These are phyloP conservation scores for Flaveria linearis DNA, from an alignment of 129 eudicot species.

Conservation along the genomic window DNA sequence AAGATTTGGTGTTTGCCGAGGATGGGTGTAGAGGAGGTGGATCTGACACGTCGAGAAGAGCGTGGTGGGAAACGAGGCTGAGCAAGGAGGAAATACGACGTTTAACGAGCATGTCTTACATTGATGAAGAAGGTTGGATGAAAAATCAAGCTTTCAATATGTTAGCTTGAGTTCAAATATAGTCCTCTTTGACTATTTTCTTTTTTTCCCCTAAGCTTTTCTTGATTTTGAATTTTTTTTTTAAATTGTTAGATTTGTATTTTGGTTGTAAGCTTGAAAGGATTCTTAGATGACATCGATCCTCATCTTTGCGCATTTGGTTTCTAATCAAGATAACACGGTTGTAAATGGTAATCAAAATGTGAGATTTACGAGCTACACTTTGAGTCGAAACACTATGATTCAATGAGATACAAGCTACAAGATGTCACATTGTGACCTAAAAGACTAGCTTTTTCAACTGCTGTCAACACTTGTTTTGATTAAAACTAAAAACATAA, in stretches of 20 bases:
- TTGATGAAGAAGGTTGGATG: slow-evolving; percentile 70
- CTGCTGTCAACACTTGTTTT: background rate
- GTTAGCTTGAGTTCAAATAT: slow-evolving; percentile 17
- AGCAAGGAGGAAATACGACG: slow-evolving; percentile 26
- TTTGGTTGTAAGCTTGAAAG: slow-evolving; percentile 14
- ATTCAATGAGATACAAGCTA: background rate
- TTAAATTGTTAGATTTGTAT: slow-evolving; percentile 20
- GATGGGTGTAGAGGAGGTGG: slow-evolving; percentile 53
- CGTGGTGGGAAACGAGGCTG: slow-evolving; percentile 50
- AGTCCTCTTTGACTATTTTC: background rate
- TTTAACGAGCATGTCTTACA: slow-evolving; percentile 47
- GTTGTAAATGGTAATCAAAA: background rate
- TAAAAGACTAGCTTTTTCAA: background rate
- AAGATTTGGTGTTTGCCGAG: slow-evolving; percentile 55
- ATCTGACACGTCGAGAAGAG: slow-evolving; percentile 40
- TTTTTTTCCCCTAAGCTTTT: background rate
- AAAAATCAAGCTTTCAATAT: slow-evolving; percentile 39
- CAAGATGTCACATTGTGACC: background rate
- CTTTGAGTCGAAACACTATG: background rate
- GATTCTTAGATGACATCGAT: background rate
- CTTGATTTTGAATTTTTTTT: background rate
- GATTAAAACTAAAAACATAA: too few species aligned
- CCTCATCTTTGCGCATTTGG: background rate
- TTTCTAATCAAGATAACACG: background rate
- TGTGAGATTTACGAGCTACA: background rate